Conservation (phyloP, 1,139 yeast species). For the Schizosaccharomyces versatilis region DNA sequence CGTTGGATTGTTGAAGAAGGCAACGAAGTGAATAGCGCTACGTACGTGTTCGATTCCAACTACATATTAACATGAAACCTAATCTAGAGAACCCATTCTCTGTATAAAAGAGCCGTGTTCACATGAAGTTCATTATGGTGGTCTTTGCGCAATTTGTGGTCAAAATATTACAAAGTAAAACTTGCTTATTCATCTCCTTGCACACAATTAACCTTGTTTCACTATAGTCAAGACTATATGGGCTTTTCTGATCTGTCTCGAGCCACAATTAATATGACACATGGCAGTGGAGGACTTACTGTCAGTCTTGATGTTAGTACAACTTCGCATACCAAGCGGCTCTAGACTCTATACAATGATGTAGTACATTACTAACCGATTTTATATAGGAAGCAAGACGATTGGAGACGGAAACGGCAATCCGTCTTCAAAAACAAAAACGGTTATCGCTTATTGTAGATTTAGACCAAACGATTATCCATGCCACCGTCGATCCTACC, state of each 20-base stretch:
- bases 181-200: background rate
- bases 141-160: conserved; percentile 91
- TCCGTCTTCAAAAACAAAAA: conserved; percentile 35
- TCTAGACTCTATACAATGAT: background rate
- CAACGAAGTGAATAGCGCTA: conserved; percentile 27
- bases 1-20: conserved; percentile 31
- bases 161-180: conserved; percentile 20
- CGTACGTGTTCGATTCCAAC: conserved; percentile 5
- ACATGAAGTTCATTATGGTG: conserved; percentile 90
- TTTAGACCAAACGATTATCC: conserved; percentile 90
- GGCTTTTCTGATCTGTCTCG: conserved; percentile 54
- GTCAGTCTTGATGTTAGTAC: conserved; percentile 32
- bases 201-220: background rate
- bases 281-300: conserved; percentile 66
- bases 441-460: conserved; percentile 83
- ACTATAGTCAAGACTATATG: conserved; percentile 34
- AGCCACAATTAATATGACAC: conserved; percentile 76
- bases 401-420: conserved; percentile 48
- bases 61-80: background rate
- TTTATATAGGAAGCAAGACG: conserved; percentile 44
- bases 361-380: background rate
- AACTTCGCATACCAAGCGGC: background rate
- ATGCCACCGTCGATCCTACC: conserved; percentile 93
- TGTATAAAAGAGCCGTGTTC: conserved; percentile 61
- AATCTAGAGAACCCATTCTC: conserved; percentile 16